Conservation (phyloP, 306 rosid genomes). For the Vicia sativa region DNA sequence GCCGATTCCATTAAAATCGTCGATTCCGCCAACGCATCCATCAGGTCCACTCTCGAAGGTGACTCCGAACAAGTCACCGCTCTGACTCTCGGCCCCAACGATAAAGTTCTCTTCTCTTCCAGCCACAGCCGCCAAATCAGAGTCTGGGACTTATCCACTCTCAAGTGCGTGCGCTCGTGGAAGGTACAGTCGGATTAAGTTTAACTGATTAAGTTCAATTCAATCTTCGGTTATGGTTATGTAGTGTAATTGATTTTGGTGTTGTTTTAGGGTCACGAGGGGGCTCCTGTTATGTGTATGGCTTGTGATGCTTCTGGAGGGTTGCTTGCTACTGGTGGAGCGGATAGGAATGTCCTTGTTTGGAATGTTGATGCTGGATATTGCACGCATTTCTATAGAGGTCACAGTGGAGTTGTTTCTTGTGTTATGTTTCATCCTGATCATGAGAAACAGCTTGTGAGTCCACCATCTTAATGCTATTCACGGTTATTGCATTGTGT, state of each 20-base stretch:
- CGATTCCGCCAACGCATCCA: conserved; percentile 66
- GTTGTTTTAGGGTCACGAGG: conserved; percentile 79
- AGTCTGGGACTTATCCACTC: conserved; percentile 82
- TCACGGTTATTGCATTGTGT: conserved; percentile 7
- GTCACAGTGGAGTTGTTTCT: conserved; percentile 85
- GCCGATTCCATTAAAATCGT: conserved; percentile 78
- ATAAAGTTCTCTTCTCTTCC: conserved; percentile 68
- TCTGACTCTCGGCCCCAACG: conserved; percentile 69
- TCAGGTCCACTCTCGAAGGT: conserved; percentile 68
- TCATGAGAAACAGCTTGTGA: conserved; percentile 69
- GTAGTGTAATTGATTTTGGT: neutral
- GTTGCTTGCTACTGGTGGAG: conserved; percentile 89
- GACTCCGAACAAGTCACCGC: conserved; percentile 80
- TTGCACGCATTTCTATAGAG: conserved; percentile 91
- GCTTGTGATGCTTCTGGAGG: conserved; percentile 87
- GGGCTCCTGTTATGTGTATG: conserved; percentile 97
- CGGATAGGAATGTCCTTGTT: conserved; percentile 86
- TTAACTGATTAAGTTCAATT: conserved; percentile 6
- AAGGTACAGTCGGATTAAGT: conserved; percentile 55
- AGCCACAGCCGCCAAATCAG: conserved; percentile 82
- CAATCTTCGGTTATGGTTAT: neutral
- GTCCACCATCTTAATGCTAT: conserved; percentile 30
- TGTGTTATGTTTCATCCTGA: conserved; percentile 79
- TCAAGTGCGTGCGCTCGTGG: conserved; percentile 84
- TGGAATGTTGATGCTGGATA: conserved; percentile 96